Evolutionary conservation across 331 rosid genomes (phyloP).

Genomic region (Spiraea crenata): DNA sequence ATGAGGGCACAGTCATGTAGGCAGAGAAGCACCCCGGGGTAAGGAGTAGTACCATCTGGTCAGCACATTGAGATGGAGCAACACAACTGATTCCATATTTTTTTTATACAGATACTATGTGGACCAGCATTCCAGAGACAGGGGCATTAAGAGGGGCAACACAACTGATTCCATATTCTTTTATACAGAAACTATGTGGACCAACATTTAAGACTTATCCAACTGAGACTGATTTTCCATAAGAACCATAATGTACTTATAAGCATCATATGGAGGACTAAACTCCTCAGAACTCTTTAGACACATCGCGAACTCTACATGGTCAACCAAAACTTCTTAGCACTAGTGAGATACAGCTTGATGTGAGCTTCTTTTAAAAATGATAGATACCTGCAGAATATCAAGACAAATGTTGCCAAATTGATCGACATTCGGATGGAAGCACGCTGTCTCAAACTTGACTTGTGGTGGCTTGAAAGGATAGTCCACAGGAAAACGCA

Average conservation of each 20-base stretch:
- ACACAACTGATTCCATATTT: no score
- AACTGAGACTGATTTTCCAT: neutral
- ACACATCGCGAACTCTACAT: neutral
- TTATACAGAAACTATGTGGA: neutral
- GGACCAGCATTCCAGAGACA: neutral
- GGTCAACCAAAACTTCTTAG: neutral
- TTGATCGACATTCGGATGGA: conserved; percentile 97
- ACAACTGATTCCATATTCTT: neutral
- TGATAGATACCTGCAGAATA: conserved; percentile 76
- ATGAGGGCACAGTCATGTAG: neutral
- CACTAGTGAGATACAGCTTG: conserved; percentile 3
- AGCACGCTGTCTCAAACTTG: conserved; percentile 92
- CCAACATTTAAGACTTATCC: conserved; percentile 3
- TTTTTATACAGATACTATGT: no score
- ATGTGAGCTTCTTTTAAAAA: conserved; percentile 11
- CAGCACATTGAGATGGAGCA: neutral
- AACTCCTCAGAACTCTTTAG: neutral
- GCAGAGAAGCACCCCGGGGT: neutral
- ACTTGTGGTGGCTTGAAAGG: conserved; percentile 96
- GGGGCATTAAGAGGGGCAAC: conserved; percentile 2
- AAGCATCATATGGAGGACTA: neutral
- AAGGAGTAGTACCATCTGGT: neutral
- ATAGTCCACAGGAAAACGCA: conserved; percentile 82
- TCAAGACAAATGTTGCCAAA: conserved; percentile 96
- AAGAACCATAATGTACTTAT: neutral